These are phyloP conservation scores for Lagerstroemia speciosa DNA, from an alignment of 345 rosid genomes.

Conservation along the genomic window DNA sequence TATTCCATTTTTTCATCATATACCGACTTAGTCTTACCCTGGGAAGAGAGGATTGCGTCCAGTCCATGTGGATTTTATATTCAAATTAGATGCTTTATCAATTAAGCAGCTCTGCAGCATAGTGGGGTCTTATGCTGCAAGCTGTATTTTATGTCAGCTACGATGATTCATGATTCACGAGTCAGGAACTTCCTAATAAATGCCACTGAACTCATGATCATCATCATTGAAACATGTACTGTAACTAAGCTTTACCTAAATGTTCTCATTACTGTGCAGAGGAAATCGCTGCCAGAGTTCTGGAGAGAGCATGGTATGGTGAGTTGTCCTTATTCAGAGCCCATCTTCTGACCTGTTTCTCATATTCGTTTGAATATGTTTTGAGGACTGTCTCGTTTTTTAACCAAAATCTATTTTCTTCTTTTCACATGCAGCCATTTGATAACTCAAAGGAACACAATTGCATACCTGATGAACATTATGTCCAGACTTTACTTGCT, in stretches of 20 bases:
- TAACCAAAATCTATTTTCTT: conserved; percentile 2
- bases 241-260: background rate
- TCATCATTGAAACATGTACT: background rate
- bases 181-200: background rate
- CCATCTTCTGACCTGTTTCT: background rate
- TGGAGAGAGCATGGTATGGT: conserved; percentile 83
- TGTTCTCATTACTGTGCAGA: conserved; percentile 34
- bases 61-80: background rate
- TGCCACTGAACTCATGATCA: background rate
- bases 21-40: too few species aligned
- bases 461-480: conserved; percentile 96
- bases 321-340: conserved; percentile 21
- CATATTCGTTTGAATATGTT: background rate
- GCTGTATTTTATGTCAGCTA: background rate
- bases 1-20: background rate
- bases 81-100: background rate
- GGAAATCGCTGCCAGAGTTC: conserved; percentile 82
- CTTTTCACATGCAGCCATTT: conserved; percentile 47
- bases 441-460: conserved; percentile 82
- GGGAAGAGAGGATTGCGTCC: too few species aligned
- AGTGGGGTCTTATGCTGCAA: background rate
- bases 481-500: conserved; percentile 82
- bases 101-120: background rate
- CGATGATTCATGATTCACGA: background rate
- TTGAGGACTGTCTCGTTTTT: background rate